Evolutionary conservation across 169 alveolate species (phyloP).

Genomic region (Cryptosporidium sp.): DNA sequence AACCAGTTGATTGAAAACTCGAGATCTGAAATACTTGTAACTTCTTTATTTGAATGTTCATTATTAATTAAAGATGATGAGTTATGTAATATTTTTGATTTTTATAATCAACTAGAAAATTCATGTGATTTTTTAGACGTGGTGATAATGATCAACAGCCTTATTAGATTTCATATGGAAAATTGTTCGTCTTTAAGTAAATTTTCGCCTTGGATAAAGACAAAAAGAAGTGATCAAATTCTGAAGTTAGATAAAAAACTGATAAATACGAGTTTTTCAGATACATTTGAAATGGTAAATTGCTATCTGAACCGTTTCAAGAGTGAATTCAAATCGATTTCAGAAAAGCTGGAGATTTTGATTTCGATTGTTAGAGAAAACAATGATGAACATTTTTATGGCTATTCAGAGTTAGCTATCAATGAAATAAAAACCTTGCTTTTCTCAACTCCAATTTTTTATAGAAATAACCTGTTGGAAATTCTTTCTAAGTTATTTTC

Average conservation of each 20-base stretch:
- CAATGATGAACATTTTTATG: not conserved
- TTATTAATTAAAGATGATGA: slow-evolving; percentile 30
- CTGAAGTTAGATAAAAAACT: not conserved
- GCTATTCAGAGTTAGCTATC: not conserved
- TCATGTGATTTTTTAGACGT: slow-evolving; percentile 27
- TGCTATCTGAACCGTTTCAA: slow-evolving; percentile 6
- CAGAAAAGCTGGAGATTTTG: slow-evolving; percentile 15
- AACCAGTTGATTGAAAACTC: slow-evolving; percentile 11
- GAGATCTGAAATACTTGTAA: not conserved
- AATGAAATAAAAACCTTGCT: not conserved
- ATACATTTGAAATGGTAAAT: slow-evolving; percentile 4
- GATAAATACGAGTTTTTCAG: not conserved
- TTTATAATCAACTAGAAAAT: not conserved
- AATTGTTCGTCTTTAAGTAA: not conserved
- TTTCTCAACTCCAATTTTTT: slow-evolving; percentile 1
- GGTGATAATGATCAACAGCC: not conserved
- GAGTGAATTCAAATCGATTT: not conserved
- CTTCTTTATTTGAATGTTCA: slow-evolving; percentile 48
- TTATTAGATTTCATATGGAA: slow-evolving; percentile 1
- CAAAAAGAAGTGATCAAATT: not conserved
- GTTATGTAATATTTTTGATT: slow-evolving; percentile 23
- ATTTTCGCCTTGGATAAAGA: slow-evolving; percentile 29
- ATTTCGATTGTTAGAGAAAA: not conserved
- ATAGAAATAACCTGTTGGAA: slow-evolving; percentile 10
- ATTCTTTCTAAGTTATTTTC: slow-evolving; percentile 19